Evolutionary conservation across 2,329 filamentous ascomycete genomes (phyloP).

Genomic region (Rachicladosporium sp.): DNA sequence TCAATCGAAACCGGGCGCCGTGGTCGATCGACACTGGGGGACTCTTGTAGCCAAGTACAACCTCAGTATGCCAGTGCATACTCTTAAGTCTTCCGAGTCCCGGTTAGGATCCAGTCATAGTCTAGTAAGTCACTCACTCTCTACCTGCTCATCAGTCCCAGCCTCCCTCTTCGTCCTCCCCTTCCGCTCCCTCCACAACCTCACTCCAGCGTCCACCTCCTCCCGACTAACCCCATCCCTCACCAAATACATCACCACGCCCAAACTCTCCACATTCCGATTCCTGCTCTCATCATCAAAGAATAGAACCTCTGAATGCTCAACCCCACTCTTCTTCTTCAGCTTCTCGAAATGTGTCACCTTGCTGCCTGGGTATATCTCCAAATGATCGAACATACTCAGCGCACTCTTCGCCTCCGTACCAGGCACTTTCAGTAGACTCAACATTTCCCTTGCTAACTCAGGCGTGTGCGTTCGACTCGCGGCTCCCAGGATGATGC

Average conservation of each 20-base stretch:
- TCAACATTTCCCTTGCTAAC: conserved; percentile 68
- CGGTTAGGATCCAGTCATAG: no score
- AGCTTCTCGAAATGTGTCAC: conserved; percentile 71
- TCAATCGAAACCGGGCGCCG: no score
- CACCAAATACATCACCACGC: conserved; percentile 75
- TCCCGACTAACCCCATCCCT: conserved; percentile 62
- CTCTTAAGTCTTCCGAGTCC: no score
- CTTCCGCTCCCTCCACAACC: conserved; percentile 66
- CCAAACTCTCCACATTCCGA: conserved; percentile 64
- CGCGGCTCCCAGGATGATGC: conserved; percentile 56
- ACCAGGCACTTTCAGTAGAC: conserved; percentile 54
- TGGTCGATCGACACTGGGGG: no score
- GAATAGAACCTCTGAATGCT: conserved; percentile 79
- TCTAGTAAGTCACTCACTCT: no score
- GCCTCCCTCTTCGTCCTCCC: conserved; percentile 28
- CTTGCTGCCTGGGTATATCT: conserved; percentile 66
- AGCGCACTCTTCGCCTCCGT: conserved; percentile 31
- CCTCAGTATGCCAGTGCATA: no score
- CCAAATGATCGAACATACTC: conserved; percentile 44
- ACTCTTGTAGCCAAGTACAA: no score
- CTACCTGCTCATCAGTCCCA: no score
- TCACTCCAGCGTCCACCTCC: conserved; percentile 69
- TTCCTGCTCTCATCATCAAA: conserved; percentile 94
- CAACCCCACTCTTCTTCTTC: conserved; percentile 55
- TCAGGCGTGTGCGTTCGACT: conserved; percentile 71